Conservation (phyloP, 495 filamentous ascomycete species). For the Halenospora varia region DNA sequence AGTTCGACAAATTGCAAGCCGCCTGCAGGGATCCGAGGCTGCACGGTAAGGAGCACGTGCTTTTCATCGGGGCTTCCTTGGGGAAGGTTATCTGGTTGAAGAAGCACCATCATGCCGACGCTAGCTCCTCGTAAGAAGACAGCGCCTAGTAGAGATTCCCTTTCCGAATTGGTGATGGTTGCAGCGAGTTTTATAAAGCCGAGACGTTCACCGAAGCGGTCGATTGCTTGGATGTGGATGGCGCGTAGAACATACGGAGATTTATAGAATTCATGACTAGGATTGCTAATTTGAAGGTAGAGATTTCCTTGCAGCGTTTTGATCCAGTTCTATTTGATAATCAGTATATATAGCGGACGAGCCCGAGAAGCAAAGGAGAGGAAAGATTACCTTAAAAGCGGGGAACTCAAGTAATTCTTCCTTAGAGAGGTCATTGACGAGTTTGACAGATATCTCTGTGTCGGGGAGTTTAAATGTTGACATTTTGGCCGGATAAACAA, state of each 20-base stretch:
- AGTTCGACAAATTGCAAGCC: constrained; percentile 73
- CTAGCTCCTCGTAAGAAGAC: constrained; percentile 79
- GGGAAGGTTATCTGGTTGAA: constrained; percentile 65
- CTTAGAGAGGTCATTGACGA: constrained; percentile 54
- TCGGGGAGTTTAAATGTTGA: constrained; percentile 46
- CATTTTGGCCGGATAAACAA: constrained; percentile 29
- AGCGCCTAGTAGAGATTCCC: constrained; percentile 67
- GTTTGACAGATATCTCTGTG: constrained; percentile 46
- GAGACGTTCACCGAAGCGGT: constrained; percentile 63
- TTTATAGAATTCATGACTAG: constrained; percentile 64
- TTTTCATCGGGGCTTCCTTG: constrained; percentile 46
- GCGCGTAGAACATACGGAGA: constrained; percentile 66
- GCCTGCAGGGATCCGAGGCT: constrained; percentile 77
- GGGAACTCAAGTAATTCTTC: constrained; percentile 65
- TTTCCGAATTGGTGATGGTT: constrained; percentile 55
- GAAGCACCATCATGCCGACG: constrained; percentile 78
- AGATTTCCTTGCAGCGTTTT: constrained; percentile 62
- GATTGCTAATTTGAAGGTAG: constrained; percentile 46
- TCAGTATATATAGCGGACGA: not conserved
- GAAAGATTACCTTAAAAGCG: constrained; percentile 53
- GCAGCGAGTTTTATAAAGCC: constrained; percentile 79
- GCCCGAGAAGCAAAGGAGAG: not conserved
- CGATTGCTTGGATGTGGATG: constrained; percentile 70
- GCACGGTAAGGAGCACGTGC: constrained; percentile 73
- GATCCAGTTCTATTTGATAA: constrained; percentile 54